Base-by-base conservation (phyloP, 2,329 filamentous ascomycete genomes). In the Fusarium pilosicola region DNA sequence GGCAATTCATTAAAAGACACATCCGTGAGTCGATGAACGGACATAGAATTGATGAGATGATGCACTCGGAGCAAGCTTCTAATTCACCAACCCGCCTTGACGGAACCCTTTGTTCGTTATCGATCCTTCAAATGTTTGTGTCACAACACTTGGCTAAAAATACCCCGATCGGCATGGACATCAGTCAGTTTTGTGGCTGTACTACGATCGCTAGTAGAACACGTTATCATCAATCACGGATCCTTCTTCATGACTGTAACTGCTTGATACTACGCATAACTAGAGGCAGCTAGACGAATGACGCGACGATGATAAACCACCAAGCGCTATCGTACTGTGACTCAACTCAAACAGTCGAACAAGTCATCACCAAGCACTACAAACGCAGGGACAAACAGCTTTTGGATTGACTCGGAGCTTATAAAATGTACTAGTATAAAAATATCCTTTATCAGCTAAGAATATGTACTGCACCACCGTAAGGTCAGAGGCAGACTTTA, bases 321-420 rank as follows among this genome's bases (percentile, higher is more conserved):
- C 20, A 11, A 15, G 6, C 22, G 1, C n/a, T 12, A 24, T 18
- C 5, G 20, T 14, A 0, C 4, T 8, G 8, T 46, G 3, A 20
- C 2, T 26, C 18, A 14, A 20, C 24, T 46, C 12, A 20, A 28
- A 26, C 13, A 22, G 8, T 15, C 18, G 8, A 28, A 14, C 26
- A 28, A 28, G 18, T 11, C 11, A 22, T 22, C 13, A 10, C 20
- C 20, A 7, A 48, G 20, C 11, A 22, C n/a, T n/a, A n/a, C n/a
- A n/a, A 22, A 46, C 5, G 0, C 6, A 22, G 7, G 45, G 20
- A 30, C 11, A 22, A 30, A 48, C 20, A 22, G 26, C 45, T 11
- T 17, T 3, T n/a, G 6, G 14, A 12, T 12, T 22, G 20, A 9
- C 8, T 12, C 22, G 20, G 6, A 48, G 6, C 9, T 28, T 3